Evolutionary conservation across 2,329 filamentous ascomycete species (phyloP), one percentile per base, ranked within the genome.

Genomic region (Pseudogymnoascus sp.): DNA sequence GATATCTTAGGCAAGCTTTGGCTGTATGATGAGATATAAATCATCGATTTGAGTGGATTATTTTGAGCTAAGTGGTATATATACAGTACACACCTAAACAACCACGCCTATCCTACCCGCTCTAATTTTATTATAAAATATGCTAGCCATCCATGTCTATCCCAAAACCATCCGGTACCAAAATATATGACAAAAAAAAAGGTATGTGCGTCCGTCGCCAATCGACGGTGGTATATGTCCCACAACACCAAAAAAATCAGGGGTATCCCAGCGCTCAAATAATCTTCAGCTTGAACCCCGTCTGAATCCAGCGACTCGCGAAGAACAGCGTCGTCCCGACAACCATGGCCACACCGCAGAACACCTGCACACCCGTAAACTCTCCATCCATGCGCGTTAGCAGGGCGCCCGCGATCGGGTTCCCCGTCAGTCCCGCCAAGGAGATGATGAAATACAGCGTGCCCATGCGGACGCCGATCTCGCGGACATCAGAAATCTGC

Each of bases 401-500:
- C 26, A 89, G 78, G 10, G 84, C 85, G 6, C 88, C 88, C 1
- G 81, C 87, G 68, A 91, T 88, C 0, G 89, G 89, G 53, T 81
- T 84, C 0, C 88, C 86, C 0, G 84, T 85, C 60, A 93, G 75
- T 1, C 85, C 86, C 3, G 85, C 88, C 33, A 91, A 75, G 1
- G 84, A 81, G 63, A 86, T 78, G 56, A 86, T 72, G 14, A 84
- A 81, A 71, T 89, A 89, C 26, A 84, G 79, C 0, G 82, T 81
- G 0, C 90, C 90, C 2, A 82, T 85, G 5, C 89, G 79, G 1
- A 87, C 82, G 12, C 89, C 90, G 35, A 92, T 86, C 72, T 90
- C 81, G 19, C 83, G 78, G 38, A 90, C 82, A 53, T 89, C 86
- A 1, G 84, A 86, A 65, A 91, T 88, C 69, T 91, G 87, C 1